phyloP scores from a whole-genome alignment of 352 stramenopile species.

The Pilasporangium apinafurcum region DNA sequence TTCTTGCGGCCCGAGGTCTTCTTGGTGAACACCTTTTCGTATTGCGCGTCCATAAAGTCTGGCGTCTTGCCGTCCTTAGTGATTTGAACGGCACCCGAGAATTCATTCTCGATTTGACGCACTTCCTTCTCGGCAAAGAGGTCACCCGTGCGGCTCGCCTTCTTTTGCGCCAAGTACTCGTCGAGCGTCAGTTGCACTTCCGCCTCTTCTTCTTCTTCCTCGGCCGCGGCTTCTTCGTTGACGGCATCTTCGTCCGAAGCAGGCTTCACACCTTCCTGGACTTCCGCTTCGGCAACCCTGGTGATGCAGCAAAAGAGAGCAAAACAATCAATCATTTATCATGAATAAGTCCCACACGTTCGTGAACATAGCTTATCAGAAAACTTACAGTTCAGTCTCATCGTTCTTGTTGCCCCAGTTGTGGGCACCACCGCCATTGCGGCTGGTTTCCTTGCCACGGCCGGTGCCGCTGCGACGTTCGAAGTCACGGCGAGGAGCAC shows the following conservation, averaged over 20 bases:
- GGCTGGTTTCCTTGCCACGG: slow-evolving; percentile 94
- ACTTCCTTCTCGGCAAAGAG: slow-evolving; percentile 79
- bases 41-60: slow-evolving; percentile 84
- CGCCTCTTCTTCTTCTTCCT: slow-evolving; percentile 74
- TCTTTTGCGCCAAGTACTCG: slow-evolving; percentile 81
- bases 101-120: slow-evolving; percentile 89
- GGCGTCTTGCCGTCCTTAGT: slow-evolving; percentile 86
- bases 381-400: slow-evolving; percentile 82
- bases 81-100: slow-evolving; percentile 61
- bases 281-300: slow-evolving; percentile 33
- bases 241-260: slow-evolving; percentile 53
- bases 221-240: slow-evolving; percentile 29
- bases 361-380: slow-evolving; percentile 7
- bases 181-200: slow-evolving; percentile 80
- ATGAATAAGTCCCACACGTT: not conserved
- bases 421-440: slow-evolving; percentile 90
- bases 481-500: slow-evolving; percentile 80
- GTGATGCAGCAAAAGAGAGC: not conserved
- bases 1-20: slow-evolving; percentile 94
- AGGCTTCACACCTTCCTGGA: slow-evolving; percentile 47
- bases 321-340: not conserved
- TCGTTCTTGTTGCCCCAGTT: slow-evolving; percentile 97
- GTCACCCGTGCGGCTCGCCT: slow-evolving; percentile 58
- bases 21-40: slow-evolving; percentile 94
- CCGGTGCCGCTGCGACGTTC: slow-evolving; percentile 94